Evolutionary conservation across 1,284 basidiomycete genomes (phyloP).

Genomic region (Pseudozyma sp.): DNA sequence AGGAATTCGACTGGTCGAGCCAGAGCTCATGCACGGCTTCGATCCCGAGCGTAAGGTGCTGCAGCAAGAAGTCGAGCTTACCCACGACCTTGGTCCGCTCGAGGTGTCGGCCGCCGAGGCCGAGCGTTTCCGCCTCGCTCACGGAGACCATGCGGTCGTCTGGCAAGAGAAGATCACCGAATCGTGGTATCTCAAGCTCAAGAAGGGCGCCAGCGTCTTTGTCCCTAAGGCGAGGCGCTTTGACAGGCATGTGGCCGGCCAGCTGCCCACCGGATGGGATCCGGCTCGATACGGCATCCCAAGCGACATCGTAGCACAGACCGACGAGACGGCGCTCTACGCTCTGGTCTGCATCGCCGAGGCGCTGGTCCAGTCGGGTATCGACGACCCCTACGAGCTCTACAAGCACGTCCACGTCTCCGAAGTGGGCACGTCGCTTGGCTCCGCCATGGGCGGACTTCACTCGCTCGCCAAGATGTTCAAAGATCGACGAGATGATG

Average conservation of each 20-base stretch:
- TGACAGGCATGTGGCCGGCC: slow-evolving; percentile 91
- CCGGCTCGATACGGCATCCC: slow-evolving; percentile 95
- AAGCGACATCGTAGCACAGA: slow-evolving; percentile 91
- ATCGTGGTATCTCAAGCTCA: slow-evolving; percentile 92
- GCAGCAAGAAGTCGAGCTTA: slow-evolving; percentile 94
- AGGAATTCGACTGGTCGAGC: slow-evolving; percentile 94
- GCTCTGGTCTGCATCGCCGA: slow-evolving; percentile 93
- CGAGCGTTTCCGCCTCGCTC: slow-evolving; percentile 93
- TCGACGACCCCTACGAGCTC: slow-evolving; percentile 88
- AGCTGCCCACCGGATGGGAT: slow-evolving; percentile 94
- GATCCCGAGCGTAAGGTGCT: slow-evolving; percentile 96
- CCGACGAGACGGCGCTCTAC: slow-evolving; percentile 92
- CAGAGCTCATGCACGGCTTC: slow-evolving; percentile 95
- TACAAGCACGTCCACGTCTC: slow-evolving; percentile 91
- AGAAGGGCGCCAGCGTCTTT: slow-evolving; percentile 93
- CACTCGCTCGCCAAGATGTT: slow-evolving; percentile 77
- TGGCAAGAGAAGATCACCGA: slow-evolving; percentile 88
- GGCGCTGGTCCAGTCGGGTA: slow-evolving; percentile 91
- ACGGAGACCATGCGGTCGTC: slow-evolving; percentile 94
- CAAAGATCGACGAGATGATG: slow-evolving; percentile 95
- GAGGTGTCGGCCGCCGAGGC: slow-evolving; percentile 92
- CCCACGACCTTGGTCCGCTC: slow-evolving; percentile 94
- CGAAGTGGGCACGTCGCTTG: slow-evolving; percentile 75
- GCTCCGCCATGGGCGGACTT: slow-evolving; percentile 95
- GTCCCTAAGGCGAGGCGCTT: slow-evolving; percentile 96